Evolutionary conservation across 1,139 yeast species (phyloP).

Genomic region (Debaryomyces robertsiae): DNA sequence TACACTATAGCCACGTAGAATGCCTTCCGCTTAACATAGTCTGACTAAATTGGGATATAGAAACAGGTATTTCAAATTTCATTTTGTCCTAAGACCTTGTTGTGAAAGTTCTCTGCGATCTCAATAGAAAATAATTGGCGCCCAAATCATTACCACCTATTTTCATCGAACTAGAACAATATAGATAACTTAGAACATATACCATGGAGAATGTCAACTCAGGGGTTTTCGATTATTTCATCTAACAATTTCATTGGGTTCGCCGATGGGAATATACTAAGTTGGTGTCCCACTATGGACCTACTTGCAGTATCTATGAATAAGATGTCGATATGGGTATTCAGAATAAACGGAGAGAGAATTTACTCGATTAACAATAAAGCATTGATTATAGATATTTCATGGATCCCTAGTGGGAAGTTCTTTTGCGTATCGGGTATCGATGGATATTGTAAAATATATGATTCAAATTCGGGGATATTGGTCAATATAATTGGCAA

Average conservation of each 20-base stretch:
- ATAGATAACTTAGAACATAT: not conserved
- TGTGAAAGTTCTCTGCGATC: too few relatives aligned
- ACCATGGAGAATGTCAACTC: slow-evolving; percentile 6
- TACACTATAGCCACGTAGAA: not conserved
- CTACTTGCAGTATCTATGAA: slow-evolving; percentile 52
- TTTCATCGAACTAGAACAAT: too few relatives aligned
- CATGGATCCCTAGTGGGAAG: slow-evolving; percentile 41
- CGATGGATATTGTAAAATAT: slow-evolving; percentile 48
- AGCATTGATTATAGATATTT: slow-evolving; percentile 35
- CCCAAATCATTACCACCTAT: not conserved
- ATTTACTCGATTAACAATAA: slow-evolving; percentile 52
- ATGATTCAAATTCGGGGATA: slow-evolving; percentile 52
- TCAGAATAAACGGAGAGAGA: slow-evolving; percentile 56
- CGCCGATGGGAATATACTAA: slow-evolving; percentile 43
- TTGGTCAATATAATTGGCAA: slow-evolving; percentile 29
- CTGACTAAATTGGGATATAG: too few relatives aligned
- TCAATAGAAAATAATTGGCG: slow-evolving; percentile 9
- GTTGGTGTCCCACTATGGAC: slow-evolving; percentile 62
- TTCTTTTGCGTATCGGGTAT: slow-evolving; percentile 48
- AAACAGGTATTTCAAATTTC: too few relatives aligned
- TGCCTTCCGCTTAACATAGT: too few relatives aligned
- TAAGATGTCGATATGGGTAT: slow-evolving; percentile 52
- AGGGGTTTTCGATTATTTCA: slow-evolving; percentile 3
- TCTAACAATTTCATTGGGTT: slow-evolving; percentile 36
- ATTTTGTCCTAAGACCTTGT: too few relatives aligned